A percentile compares a stretch with the other conserved stretches of the same genome.
phyloP scores from a whole-genome alignment of 2,329 filamentous ascomycete species.

The Dactylonectria macrodidyma region DNA sequence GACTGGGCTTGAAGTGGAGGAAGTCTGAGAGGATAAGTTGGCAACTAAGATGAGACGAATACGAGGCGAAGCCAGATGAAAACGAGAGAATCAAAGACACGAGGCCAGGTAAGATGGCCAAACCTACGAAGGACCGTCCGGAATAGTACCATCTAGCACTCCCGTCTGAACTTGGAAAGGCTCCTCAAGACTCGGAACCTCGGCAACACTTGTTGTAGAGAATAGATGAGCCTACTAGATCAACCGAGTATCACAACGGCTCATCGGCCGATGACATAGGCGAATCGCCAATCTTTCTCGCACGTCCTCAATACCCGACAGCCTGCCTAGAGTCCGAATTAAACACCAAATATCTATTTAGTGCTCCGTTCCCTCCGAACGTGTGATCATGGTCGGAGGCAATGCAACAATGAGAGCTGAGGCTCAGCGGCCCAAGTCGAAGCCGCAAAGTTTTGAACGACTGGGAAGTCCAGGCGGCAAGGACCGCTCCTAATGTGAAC shows the following conservation, averaged over 20 bases:
- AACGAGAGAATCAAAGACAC: no score
- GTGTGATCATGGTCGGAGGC: slow-evolving; percentile 43
- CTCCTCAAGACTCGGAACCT: no score
- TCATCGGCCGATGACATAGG: slow-evolving; percentile 24
- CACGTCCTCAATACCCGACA: slow-evolving; percentile 39
- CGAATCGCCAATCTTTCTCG: slow-evolving; percentile 45
- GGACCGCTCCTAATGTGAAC: slow-evolving; percentile 56
- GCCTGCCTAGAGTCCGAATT: slow-evolving; percentile 2
- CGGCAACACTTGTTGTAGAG: no score
- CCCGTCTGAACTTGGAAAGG: no score
- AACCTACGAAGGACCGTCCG: no score
- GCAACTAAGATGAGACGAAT: no score
- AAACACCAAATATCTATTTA: no score
- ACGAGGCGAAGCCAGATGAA: no score
- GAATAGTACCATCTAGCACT: no score
- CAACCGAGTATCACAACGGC: background rate
- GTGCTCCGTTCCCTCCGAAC: background rate
- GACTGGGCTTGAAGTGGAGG: no score
- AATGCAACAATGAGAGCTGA: slow-evolving; percentile 53
- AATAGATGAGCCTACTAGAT: background rate
- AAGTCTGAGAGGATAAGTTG: no score
- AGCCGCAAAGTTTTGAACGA: slow-evolving; percentile 49
- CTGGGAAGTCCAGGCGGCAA: slow-evolving; percentile 47
- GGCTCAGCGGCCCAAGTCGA: slow-evolving; percentile 56
- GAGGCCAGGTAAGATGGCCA: no score